Evolutionary conservation across 768 basidiomycete species (phyloP).

Genomic region (Naematelia encephala): DNA sequence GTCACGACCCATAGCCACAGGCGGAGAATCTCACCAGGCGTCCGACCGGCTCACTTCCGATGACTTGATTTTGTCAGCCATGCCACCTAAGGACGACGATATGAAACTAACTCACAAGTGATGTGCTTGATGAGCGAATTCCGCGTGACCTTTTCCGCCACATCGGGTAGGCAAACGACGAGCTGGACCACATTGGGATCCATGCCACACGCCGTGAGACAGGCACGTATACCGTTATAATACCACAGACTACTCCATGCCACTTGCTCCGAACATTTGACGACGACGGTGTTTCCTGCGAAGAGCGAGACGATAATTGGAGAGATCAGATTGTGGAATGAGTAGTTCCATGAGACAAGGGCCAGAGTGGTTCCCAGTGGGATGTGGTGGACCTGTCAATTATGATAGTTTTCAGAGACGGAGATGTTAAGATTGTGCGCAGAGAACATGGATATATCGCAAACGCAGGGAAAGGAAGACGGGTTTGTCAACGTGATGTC

Average conservation of each 20-base stretch:
- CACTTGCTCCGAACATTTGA: constrained; percentile 69
- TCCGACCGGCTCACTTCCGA: constrained; percentile 50
- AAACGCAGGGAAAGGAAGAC: not conserved
- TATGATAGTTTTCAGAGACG: not conserved
- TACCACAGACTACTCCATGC: constrained; percentile 79
- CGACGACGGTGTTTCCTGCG: constrained; percentile 79
- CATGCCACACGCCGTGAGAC: constrained; percentile 76
- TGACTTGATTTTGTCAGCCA: constrained; percentile 33
- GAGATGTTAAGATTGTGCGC: not conserved
- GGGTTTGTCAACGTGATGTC: no score
- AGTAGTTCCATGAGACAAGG: constrained; percentile 73
- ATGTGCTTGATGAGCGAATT: constrained; percentile 83
- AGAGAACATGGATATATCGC: no score
- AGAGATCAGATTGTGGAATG: constrained; percentile 84
- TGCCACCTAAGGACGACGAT: not conserved
- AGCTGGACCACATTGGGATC: constrained; percentile 84
- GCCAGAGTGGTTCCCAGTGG: constrained; percentile 89
- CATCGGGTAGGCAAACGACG: constrained; percentile 82
- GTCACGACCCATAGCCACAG: not conserved
- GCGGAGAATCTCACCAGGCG: constrained; percentile 51
- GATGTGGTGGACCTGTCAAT: constrained; percentile 61
- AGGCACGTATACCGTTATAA: constrained; percentile 70
- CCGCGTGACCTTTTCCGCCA: constrained; percentile 74
- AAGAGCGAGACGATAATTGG: constrained; percentile 89
- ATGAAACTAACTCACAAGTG: constrained; percentile 54